Evolutionary conservation across 2,329 filamentous ascomycete genomes (phyloP).

Genomic region (Ophiostoma angusticollis): DNA sequence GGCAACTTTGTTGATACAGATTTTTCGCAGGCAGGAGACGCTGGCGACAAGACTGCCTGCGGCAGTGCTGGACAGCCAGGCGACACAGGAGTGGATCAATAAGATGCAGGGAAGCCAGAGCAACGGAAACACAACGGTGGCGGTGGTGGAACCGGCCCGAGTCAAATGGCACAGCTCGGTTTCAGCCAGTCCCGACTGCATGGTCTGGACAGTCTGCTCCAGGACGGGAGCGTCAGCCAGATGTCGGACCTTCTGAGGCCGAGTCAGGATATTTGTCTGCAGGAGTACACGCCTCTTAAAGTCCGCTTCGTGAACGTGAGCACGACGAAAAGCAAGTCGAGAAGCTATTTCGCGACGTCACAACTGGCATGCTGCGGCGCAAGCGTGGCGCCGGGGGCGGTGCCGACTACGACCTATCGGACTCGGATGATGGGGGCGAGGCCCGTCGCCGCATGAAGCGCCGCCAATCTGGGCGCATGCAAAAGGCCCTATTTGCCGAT

Average conservation of each 20-base stretch:
- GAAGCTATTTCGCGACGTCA: slow-evolving; percentile 86
- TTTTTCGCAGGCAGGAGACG: slow-evolving; percentile 41
- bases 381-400: slow-evolving; percentile 68
- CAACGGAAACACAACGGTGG: slow-evolving; percentile 20
- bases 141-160: slow-evolving; percentile 8
- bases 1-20: slow-evolving; percentile 45
- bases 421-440: slow-evolving; percentile 80
- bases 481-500: slow-evolving; percentile 74
- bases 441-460: slow-evolving; percentile 69
- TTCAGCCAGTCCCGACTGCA: slow-evolving; percentile 49
- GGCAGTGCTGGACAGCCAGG: slow-evolving; percentile 36
- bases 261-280: slow-evolving; percentile 71
- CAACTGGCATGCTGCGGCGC: slow-evolving; percentile 72
- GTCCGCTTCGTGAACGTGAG: slow-evolving; percentile 59
- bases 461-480: slow-evolving; percentile 81
- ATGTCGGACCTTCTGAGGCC: slow-evolving; percentile 58
- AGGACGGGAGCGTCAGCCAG: slow-evolving; percentile 40
- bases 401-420: slow-evolving; percentile 65
- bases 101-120: slow-evolving; percentile 8
- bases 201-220: slow-evolving; percentile 43
- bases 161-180: slow-evolving; percentile 37
- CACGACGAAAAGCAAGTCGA: slow-evolving; percentile 79
- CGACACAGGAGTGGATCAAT: slow-evolving; percentile 23
- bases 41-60: slow-evolving; percentile 23
- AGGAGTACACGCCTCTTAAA: slow-evolving; percentile 58